Conservation (phyloP, 305 asterid genomes). For the Petunia hybrid region DNA sequence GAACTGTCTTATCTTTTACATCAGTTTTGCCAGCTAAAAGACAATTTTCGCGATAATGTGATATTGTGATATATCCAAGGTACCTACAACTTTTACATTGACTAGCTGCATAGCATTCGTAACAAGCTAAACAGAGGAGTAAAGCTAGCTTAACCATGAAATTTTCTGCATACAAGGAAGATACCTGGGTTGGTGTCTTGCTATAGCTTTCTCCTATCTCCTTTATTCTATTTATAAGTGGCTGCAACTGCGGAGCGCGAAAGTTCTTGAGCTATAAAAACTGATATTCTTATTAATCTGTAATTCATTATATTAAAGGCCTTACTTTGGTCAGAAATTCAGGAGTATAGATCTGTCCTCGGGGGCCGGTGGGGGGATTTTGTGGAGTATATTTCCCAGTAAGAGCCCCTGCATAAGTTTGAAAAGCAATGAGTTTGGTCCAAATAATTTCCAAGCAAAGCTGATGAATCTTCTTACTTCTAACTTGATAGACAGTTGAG, state of each 20-base stretch:
- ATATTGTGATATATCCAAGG: conserved; percentile 13
- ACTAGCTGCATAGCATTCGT: neutral
- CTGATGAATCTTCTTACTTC: conserved; percentile 16
- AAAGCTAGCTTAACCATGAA: neutral
- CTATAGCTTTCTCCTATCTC: conserved; percentile 77
- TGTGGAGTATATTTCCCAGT: conserved; percentile 87
- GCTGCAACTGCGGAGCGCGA: conserved; percentile 71
- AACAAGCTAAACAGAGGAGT: conserved; percentile 23
- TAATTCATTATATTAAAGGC: conserved; percentile 16
- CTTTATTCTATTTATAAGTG: conserved; percentile 75
- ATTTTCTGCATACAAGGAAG: conserved; percentile 16
- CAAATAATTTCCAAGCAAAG: neutral
- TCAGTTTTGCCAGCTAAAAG: neutral
- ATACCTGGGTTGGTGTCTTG: conserved; percentile 86
- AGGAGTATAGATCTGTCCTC: conserved; percentile 83
- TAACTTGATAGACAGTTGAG: neutral
- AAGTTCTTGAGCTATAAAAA: conserved; percentile 28
- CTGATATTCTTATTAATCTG: conserved; percentile 12
- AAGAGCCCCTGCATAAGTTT: conserved; percentile 70
- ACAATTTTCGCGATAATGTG: neutral
- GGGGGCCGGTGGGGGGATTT: conserved; percentile 87
- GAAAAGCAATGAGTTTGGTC: neutral
- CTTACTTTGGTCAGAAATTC: conserved; percentile 76
- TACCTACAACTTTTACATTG: neutral
- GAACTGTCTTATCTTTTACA: no score